Base-by-base conservation (phyloP, 768 basidiomycete species). In the Phanerochaete sordida region DNA sequence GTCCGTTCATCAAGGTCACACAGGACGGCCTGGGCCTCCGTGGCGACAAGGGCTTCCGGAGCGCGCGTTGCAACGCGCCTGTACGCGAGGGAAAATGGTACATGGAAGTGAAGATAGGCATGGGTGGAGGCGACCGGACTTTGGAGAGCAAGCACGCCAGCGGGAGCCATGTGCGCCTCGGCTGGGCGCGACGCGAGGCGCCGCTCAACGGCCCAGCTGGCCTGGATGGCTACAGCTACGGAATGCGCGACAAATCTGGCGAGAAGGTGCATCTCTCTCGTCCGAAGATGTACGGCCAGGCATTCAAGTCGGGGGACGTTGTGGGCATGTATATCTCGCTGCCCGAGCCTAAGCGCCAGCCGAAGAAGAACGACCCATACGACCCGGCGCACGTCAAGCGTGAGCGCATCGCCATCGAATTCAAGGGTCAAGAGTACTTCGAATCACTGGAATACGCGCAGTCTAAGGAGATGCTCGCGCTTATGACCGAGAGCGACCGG, bases 391-490 rank as follows among this genome's bases (percentile, higher is more conserved):
- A 88, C 64, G 74, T 97, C 62, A 85, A 87, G 64, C 86, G 97
- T 57, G 91, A 94, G 69, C 91, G 97, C 57, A 91, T 96, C 61
- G 85, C 95, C 3, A 95, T 99, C 69, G 90, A 91, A 61, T 91
- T 93, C 75, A 97, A 96, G 74, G 92, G 92, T n/a, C 95, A 96
- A 73, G 90, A 93, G 63, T 95, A 95, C 71, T 98, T 98, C 72
- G 97, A 99, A 76, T 87, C 87, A 61, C 78, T 92, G 62, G 96
- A 98, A 72, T 98, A 97, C 71, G 74, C 86, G 11, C 85, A 87
- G 60, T 85, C 82, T 28, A 97, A 95, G 72, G 97, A 99, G 75
- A 98, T 98, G 97, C 78, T 82, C 13, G 78, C 87, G 37, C 84
- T 98, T 62, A 85, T 95, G 81, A 93, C 95, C 64, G 86, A 75